phyloP scores from a whole-genome alignment of 768 basidiomycete genomes.

The Mycena pura region DNA sequence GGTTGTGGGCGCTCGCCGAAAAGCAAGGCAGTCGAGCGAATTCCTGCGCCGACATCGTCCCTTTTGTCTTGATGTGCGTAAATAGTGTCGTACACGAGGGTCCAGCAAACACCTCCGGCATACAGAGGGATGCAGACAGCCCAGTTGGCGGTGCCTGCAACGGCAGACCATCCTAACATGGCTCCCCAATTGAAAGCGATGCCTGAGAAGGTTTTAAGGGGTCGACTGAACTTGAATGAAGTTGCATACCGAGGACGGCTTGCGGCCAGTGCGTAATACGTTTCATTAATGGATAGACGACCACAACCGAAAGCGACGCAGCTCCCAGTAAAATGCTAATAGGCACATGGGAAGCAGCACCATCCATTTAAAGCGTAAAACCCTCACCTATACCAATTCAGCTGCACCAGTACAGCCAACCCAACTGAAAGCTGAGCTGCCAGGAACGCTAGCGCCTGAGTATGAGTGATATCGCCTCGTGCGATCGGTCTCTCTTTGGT shows the following conservation, averaged over 20 bases:
- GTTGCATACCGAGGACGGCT: constrained; percentile 80
- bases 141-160: constrained; percentile 85
- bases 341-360: constrained; percentile 6
- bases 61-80: constrained; percentile 98
- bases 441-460: constrained; percentile 83
- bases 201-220: constrained; percentile 51
- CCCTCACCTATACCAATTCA: constrained; percentile 93
- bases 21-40: constrained; percentile 93
- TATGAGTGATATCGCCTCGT: constrained; percentile 74
- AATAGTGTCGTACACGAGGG: constrained; percentile 95
- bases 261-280: constrained; percentile 97
- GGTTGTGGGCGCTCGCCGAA: constrained; percentile 81
- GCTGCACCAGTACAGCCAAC: constrained; percentile 83
- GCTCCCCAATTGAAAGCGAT: constrained; percentile 98
- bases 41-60: constrained; percentile 88
- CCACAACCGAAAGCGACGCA: constrained; percentile 86
- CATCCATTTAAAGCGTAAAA: neutral
- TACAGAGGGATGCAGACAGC: constrained; percentile 85
- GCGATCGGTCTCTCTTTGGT: constrained; percentile 92
- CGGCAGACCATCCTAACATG: constrained; percentile 94
- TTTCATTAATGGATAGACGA: constrained; percentile 96
- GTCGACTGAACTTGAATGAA: neutral
- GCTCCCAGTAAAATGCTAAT: constrained; percentile 95
- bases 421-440: constrained; percentile 83
- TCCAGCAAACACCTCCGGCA: constrained; percentile 90